phyloP scores from a whole-genome alignment of 2,329 filamentous ascomycete genomes.

The Colletotrichum destructivum region DNA sequence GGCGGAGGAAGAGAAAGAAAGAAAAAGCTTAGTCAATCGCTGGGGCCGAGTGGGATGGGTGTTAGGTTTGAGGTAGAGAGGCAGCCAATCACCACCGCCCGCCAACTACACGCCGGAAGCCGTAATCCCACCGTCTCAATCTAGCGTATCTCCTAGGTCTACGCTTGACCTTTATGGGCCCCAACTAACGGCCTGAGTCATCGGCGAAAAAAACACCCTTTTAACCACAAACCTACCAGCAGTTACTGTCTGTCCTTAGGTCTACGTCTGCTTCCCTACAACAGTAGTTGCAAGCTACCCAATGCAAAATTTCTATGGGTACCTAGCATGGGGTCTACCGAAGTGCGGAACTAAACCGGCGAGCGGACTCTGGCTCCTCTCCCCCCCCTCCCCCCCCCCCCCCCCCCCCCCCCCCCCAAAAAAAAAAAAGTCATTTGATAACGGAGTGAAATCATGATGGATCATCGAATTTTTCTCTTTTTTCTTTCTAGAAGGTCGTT shows the following conservation, averaged over 20 bases:
- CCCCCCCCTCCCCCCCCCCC: neutral
- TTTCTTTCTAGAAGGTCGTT: slow-evolving; percentile 38
- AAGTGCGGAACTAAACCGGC: neutral
- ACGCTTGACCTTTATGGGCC: too few relatives aligned
- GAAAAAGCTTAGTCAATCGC: slow-evolving; percentile 36
- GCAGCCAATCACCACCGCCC: neutral
- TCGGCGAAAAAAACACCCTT: too few relatives aligned
- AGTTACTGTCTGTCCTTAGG: too few relatives aligned
- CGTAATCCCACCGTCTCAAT: neutral
- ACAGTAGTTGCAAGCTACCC: too few relatives aligned
- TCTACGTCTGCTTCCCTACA: neutral
- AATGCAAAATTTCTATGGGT: neutral
- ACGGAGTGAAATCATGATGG: slow-evolving; percentile 32
- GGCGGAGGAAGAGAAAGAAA: slow-evolving; percentile 7
- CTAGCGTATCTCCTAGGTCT: too few relatives aligned
- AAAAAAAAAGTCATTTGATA: neutral
- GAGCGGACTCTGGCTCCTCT: neutral
- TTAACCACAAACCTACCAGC: too few relatives aligned
- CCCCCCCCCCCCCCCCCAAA: too few relatives aligned
- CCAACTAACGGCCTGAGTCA: too few relatives aligned
- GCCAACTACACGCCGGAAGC: slow-evolving; percentile 9
- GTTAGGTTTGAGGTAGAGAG: slow-evolving; percentile 2
- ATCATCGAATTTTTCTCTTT: slow-evolving; percentile 11
- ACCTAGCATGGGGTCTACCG: neutral
- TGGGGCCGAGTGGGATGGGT: slow-evolving; percentile 24